A percentile compares a stretch with the other conserved stretches of the same genome.
Conservation (phyloP, 202 grass and related monocot species). For the Miscanthus sacchariflorus region DNA sequence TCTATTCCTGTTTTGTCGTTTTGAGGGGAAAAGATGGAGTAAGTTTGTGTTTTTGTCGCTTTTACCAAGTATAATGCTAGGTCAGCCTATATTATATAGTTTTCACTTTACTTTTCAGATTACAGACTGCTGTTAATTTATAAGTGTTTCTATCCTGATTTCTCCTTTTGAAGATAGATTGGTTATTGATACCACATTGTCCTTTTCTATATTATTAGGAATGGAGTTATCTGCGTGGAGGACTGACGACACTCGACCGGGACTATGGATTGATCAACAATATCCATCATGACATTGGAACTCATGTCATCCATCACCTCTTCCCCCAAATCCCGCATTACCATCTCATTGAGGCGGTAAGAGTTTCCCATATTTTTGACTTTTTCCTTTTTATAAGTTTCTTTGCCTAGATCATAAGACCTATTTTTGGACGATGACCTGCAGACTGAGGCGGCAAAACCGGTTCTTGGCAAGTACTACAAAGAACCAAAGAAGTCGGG, state of each 20-base stretch:
- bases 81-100: not conserved
- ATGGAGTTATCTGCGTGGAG: constrained; percentile 98
- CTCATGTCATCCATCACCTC: constrained; percentile 98
- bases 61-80: not conserved
- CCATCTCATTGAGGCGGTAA: constrained; percentile 94
- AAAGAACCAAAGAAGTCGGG: constrained; percentile 84
- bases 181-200: constrained; percentile 28
- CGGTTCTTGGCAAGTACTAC: constrained; percentile 97
- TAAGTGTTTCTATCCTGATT: not conserved
- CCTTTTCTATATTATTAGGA: constrained; percentile 60
- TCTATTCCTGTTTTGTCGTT: constrained; percentile 7
- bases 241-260: constrained; percentile 90
- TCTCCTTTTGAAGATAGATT: not conserved
- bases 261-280: constrained; percentile 97
- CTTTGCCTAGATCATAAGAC: constrained; percentile 37
- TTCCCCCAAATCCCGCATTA: constrained; percentile 99
- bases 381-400: not conserved
- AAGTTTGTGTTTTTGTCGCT: not conserved
- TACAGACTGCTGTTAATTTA: not conserved
- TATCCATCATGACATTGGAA: constrained; percentile 98
- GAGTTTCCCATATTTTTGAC: constrained; percentile 19
- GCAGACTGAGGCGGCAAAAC: constrained; percentile 95
- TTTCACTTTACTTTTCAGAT: constrained; percentile 7
- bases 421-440: constrained; percentile 44
- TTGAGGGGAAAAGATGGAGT: not conserved